Conservation (phyloP, 495 filamentous ascomycete genomes). For the Immersiella caudata region DNA sequence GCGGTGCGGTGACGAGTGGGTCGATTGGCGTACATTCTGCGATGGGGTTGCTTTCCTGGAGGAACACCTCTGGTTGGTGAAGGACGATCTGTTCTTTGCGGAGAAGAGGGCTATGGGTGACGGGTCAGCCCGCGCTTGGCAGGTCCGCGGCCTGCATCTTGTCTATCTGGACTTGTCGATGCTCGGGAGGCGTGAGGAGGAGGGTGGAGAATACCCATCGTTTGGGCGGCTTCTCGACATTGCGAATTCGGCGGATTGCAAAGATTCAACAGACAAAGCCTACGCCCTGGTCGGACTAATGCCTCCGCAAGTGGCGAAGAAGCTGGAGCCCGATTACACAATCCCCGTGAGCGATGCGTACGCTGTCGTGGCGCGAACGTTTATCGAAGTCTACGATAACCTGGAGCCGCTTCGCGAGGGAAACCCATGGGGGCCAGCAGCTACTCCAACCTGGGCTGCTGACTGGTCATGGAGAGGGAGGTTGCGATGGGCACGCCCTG, state of each 20-base stretch:
- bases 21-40: constrained; percentile 31
- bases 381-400: constrained; percentile 22
- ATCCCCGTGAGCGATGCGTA: constrained; percentile 7
- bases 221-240: too few relatives aligned
- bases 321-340: constrained; percentile 22
- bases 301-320: constrained; percentile 12
- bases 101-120: too few relatives aligned
- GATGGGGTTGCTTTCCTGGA: constrained; percentile 14
- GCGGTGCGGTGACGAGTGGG: constrained; percentile 11
- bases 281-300: constrained; percentile 22
- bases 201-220: too few relatives aligned
- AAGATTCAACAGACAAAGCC: too few relatives aligned
- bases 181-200: too few relatives aligned
- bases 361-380: constrained; percentile 18
- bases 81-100: too few relatives aligned
- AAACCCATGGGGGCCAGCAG: constrained; percentile 31
- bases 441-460: constrained; percentile 26
- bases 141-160: too few relatives aligned
- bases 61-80: not conserved
- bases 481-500: too few relatives aligned
- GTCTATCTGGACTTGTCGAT: too few relatives aligned
- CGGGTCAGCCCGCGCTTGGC: too few relatives aligned
- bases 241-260: too few relatives aligned
- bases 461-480: constrained; percentile 27
- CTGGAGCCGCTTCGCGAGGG: constrained; percentile 31